These are phyloP conservation scores for Cladobotryum protrusum DNA, from an alignment of 2,329 filamentous ascomycete genomes.

Conservation along the genomic window DNA sequence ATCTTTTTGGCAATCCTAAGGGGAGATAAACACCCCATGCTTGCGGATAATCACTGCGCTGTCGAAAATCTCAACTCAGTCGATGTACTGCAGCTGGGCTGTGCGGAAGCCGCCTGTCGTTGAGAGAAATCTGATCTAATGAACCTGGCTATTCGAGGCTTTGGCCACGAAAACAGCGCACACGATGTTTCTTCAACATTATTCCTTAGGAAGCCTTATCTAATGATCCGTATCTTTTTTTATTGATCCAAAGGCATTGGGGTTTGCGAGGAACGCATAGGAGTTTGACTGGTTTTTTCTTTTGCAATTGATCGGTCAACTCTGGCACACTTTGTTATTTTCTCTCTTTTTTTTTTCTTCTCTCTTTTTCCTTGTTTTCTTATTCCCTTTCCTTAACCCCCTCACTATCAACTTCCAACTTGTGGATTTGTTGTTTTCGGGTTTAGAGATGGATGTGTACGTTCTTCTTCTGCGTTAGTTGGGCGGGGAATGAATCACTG, in stretches of 20 bases:
- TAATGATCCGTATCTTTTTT: constrained; percentile 7
- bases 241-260: constrained; percentile 4
- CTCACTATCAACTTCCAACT: background rate
- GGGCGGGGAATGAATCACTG: constrained; percentile 8
- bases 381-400: background rate
- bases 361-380: background rate
- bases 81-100: constrained; percentile 3
- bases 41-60: constrained; percentile 6
- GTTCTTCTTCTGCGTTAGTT: constrained; percentile 5
- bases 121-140: background rate
- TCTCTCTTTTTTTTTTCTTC: constrained; percentile 1
- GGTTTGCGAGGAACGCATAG: constrained; percentile 10
- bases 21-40: constrained; percentile 25
- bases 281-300: constrained; percentile 6
- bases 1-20: constrained; percentile 34
- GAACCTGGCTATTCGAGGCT: background rate
- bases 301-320: background rate
- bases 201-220: background rate
- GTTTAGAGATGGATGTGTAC: constrained; percentile 9
- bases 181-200: background rate
- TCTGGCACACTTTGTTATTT: background rate
- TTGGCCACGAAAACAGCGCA: background rate
- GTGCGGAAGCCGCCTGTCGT: background rate
- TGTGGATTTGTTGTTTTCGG: background rate
- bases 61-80: constrained; percentile 3